phyloP scores from a whole-genome alignment of 306 rosid genomes.

The Carpinus viminea region DNA sequence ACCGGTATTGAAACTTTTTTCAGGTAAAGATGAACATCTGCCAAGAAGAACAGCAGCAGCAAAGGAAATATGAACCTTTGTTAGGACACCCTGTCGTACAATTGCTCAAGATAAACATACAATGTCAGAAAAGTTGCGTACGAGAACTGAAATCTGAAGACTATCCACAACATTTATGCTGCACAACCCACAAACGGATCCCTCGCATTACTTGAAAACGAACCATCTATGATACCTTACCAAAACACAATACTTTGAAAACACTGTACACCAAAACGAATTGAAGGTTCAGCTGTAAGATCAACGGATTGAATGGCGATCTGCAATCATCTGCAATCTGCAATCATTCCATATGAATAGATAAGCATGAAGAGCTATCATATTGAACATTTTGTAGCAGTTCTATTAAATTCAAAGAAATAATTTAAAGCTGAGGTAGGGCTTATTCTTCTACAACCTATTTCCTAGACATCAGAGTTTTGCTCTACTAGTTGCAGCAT shows the following conservation, averaged over 20 bases:
- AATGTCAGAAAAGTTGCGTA: not conserved
- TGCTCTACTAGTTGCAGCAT: not conserved
- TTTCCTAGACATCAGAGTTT: not conserved
- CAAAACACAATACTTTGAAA: not conserved
- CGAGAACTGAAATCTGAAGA: slow-evolving; percentile 7
- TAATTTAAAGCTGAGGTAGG: no score
- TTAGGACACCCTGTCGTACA: not conserved
- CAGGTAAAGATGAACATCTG: not conserved
- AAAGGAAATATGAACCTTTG: not conserved
- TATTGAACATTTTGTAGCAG: not conserved
- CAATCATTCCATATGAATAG: not conserved
- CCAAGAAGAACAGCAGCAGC: not conserved
- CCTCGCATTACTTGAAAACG: not conserved
- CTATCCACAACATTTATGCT: not conserved
- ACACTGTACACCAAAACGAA: slow-evolving; percentile 21
- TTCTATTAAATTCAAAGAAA: not conserved
- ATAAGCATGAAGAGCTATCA: not conserved
- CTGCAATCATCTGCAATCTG: slow-evolving; percentile 32
- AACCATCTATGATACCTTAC: not conserved
- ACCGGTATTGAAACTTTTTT: not conserved
- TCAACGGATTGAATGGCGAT: not conserved
- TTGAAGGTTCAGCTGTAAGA: slow-evolving; percentile 21
- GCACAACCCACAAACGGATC: not conserved
- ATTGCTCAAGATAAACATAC: not conserved
- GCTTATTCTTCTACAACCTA: no score